Base-by-base conservation (phyloP, 1,139 yeast genomes). In the Arxiozyma slooffiae region DNA sequence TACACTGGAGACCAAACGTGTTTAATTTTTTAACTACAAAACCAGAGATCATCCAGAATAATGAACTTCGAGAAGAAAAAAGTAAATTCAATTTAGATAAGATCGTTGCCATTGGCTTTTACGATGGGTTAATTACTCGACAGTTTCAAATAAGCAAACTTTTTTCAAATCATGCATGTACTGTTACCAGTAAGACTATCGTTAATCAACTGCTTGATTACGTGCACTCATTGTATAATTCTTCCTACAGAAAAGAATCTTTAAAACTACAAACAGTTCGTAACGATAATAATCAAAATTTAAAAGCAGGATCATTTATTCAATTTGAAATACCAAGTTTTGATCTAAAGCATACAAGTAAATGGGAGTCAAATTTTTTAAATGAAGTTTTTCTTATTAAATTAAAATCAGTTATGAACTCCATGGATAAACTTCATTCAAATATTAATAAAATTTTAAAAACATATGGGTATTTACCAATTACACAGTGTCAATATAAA, bases 261-360 rank as follows among this genome's bases (percentile, higher is more conserved):
- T 17, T 30, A 7, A 30, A 20, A 17, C 22, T 21, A 34, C 36
- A 34, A 18, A 7, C 23, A 4, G 8, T 26, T 1, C 8, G 8
- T n/a, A 26, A 26, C 17, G 20, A 26, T 14, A 7, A 30, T 16
- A 21, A 14, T 16, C 26, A 18, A 23, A 7, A 17, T 30, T 2
- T 7, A 30, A 11, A 3, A n/a, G 5, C 26, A 9, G 82, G 83
- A 1, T 73, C 80, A 47, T 74, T 71, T 60, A 76, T 80, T 45
- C 85, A 80, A 55, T 80, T 80, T 60, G 68, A 70, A 21, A 55
- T 78, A 26, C 74, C 72, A 71, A 74, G 54, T 71, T 80, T 7
- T n/a, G 30, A n/a, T 5, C 23, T 24, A 6, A 26, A 24, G 17
- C 26, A 48, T 16, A 3, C 21, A 17, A 18, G 14, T 20, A 23